phyloP scores from a whole-genome alignment of 352 stramenopile species.

The Phytophthora pseudosyringae region DNA sequence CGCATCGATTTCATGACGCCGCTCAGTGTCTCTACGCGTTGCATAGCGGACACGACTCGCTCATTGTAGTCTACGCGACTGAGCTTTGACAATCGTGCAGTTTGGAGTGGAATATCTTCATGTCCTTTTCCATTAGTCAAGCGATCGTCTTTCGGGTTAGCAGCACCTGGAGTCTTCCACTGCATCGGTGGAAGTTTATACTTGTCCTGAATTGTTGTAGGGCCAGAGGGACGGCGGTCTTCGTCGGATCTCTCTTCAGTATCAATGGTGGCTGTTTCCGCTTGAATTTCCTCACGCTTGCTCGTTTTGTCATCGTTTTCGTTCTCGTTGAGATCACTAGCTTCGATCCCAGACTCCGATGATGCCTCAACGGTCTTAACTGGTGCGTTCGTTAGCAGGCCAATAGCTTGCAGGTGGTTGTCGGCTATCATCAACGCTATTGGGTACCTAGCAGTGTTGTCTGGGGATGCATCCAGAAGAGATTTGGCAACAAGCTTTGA shows the following conservation, averaged over 20 bases:
- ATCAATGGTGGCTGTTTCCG: not conserved
- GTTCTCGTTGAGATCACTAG: not conserved
- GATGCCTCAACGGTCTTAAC: not conserved
- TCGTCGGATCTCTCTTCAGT: not conserved
- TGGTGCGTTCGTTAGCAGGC: conserved; percentile 16
- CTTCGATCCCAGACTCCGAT: conserved; percentile 1
- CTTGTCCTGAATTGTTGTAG: conserved; percentile 51
- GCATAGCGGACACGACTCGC: conserved; percentile 37
- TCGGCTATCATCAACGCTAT: conserved; percentile 26
- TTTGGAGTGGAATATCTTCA: not conserved
- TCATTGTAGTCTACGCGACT: conserved; percentile 44
- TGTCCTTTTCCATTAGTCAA: not conserved
- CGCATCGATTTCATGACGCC: conserved; percentile 53
- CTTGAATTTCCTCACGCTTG: not conserved
- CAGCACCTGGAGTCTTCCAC: conserved; percentile 22
- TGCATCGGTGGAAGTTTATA: conserved; percentile 51
- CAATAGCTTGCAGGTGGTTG: conserved; percentile 24
- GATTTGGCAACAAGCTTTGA: conserved; percentile 15
- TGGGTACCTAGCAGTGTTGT: conserved; percentile 8
- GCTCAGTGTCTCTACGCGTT: conserved; percentile 48
- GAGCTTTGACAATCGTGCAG: conserved; percentile 28
- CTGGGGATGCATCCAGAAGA: conserved; percentile 9
- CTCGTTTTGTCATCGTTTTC: not conserved
- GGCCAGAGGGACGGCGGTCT: not conserved
- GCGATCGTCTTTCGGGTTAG: not conserved